Conservation (phyloP, 2,329 filamentous ascomycete species). For the Didymella pomorum region DNA sequence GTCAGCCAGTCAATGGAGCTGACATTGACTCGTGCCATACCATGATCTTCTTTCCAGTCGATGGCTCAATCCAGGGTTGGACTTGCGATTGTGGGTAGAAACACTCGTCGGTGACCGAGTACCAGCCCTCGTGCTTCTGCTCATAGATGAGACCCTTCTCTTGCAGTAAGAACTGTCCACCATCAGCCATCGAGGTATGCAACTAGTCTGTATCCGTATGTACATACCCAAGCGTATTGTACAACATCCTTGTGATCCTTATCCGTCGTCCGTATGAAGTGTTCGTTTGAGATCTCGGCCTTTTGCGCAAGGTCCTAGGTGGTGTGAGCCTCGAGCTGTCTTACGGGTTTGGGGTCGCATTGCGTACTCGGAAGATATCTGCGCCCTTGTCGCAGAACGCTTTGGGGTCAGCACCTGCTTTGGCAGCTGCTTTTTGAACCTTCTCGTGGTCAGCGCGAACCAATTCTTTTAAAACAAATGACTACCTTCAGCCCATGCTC, state of each 20-base stretch:
- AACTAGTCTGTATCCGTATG: neutral
- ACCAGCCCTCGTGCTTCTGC: slow-evolving; percentile 91
- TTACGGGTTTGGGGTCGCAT: neutral
- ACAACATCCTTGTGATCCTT: slow-evolving; percentile 82
- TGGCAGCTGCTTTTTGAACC: slow-evolving; percentile 84
- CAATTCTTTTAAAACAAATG: neutral
- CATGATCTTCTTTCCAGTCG: slow-evolving; percentile 84
- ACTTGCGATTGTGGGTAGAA: slow-evolving; percentile 86
- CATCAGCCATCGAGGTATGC: slow-evolving; percentile 31
- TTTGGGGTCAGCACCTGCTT: slow-evolving; percentile 75
- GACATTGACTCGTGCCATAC: slow-evolving; percentile 49
- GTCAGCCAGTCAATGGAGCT: slow-evolving; percentile 23
- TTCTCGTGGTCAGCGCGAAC: slow-evolving; percentile 33
- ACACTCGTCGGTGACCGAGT: slow-evolving; percentile 94
- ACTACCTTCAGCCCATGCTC: slow-evolving; percentile 91
- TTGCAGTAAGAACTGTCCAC: slow-evolving; percentile 68
- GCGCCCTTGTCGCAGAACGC: slow-evolving; percentile 89
- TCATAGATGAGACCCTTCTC: slow-evolving; percentile 82
- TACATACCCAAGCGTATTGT: slow-evolving; percentile 79
- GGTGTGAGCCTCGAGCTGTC: slow-evolving; percentile 18
- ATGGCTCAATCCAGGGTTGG: slow-evolving; percentile 75
- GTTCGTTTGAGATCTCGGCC: slow-evolving; percentile 76
- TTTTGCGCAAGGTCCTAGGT: slow-evolving; percentile 70
- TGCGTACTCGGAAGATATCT: slow-evolving; percentile 72
- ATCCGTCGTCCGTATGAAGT: slow-evolving; percentile 94